Conservation (phyloP, 257 asterid species). For the Capsicum baccatum region DNA sequence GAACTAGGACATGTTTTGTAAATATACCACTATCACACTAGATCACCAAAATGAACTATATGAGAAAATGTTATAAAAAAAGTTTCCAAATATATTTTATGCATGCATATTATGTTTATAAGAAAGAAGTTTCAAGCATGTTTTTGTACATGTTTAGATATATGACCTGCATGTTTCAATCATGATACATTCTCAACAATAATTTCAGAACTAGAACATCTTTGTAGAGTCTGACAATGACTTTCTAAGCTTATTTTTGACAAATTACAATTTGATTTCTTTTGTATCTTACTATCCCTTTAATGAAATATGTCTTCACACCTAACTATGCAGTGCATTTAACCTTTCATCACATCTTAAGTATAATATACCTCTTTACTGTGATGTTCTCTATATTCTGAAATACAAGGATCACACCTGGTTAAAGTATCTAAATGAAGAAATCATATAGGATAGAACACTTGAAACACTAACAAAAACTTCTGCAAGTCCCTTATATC, state of each 20-base stretch:
- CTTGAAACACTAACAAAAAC: neutral
- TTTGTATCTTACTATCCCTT: constrained; percentile 74
- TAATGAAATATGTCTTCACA: constrained; percentile 36
- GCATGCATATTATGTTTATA: too few relatives aligned
- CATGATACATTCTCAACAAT: neutral
- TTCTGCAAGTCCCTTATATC: neutral
- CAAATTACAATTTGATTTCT: constrained; percentile 53
- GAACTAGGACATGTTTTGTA: too few relatives aligned
- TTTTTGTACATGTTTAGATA: too few relatives aligned
- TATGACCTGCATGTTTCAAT: too few relatives aligned
- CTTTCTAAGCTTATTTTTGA: constrained; percentile 39
- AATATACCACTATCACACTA: too few relatives aligned
- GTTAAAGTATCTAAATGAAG: neutral
- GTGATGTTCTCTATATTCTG: constrained; percentile 27
- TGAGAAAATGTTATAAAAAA: too few relatives aligned
- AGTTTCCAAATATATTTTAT: too few relatives aligned
- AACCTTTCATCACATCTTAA: constrained; percentile 37
- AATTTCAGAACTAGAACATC: constrained; percentile 34
- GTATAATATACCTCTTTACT: constrained; percentile 38
- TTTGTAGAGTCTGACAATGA: constrained; percentile 35
- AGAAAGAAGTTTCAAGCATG: too few relatives aligned
- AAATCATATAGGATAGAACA: constrained; percentile 18
- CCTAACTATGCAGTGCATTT: constrained; percentile 21
- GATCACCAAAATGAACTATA: too few relatives aligned
- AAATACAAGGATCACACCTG: neutral